A percentile compares a stretch with the other conserved stretches of the same genome.
phyloP scores from a whole-genome alignment of 768 basidiomycete species.

The Russula vinacea region DNA sequence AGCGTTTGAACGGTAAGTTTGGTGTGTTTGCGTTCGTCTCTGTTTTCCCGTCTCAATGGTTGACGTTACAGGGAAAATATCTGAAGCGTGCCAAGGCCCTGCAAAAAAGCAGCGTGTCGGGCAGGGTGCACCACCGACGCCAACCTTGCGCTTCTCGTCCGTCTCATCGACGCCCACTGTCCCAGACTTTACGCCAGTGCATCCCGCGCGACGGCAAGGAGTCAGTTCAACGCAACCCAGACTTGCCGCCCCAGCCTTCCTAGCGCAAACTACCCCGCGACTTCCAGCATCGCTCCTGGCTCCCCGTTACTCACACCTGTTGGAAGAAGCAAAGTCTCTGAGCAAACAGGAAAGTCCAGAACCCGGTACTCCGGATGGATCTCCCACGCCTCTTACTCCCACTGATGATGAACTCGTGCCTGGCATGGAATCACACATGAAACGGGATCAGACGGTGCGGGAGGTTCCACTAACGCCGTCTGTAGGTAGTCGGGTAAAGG shows the following conservation, averaged over 20 bases:
- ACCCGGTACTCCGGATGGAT: neutral
- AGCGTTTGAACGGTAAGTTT: slow-evolving; percentile 55
- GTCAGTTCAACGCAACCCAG: slow-evolving; percentile 29
- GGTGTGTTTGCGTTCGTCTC: slow-evolving; percentile 2
- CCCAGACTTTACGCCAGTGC: slow-evolving; percentile 53
- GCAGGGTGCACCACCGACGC: slow-evolving; percentile 55
- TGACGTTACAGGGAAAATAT: slow-evolving; percentile 46
- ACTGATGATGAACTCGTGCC: neutral
- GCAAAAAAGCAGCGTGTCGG: slow-evolving; percentile 59
- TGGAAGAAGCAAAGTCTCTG: slow-evolving; percentile 53
- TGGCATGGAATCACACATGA: neutral
- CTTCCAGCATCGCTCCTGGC: slow-evolving; percentile 47
- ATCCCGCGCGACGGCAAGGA: slow-evolving; percentile 26
- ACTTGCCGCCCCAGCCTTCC: slow-evolving; percentile 37
- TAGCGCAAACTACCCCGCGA: slow-evolving; percentile 34
- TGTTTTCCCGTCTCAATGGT: slow-evolving; percentile 2
- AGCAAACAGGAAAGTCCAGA: slow-evolving; percentile 18
- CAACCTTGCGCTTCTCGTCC: slow-evolving; percentile 37
- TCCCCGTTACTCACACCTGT: slow-evolving; percentile 55
- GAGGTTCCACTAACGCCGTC: slow-evolving; percentile 35
- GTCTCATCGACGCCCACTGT: slow-evolving; percentile 40
- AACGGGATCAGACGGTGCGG: neutral
- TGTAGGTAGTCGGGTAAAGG: slow-evolving; percentile 52
- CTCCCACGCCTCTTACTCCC: neutral
- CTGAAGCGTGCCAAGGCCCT: slow-evolving; percentile 52